A percentile compares a stretch with the other conserved stretches of the same genome.
These are phyloP conservation scores for Colletotrichum simmondsii DNA, from an alignment of 2,329 filamentous ascomycete genomes.

Conservation along the genomic window DNA sequence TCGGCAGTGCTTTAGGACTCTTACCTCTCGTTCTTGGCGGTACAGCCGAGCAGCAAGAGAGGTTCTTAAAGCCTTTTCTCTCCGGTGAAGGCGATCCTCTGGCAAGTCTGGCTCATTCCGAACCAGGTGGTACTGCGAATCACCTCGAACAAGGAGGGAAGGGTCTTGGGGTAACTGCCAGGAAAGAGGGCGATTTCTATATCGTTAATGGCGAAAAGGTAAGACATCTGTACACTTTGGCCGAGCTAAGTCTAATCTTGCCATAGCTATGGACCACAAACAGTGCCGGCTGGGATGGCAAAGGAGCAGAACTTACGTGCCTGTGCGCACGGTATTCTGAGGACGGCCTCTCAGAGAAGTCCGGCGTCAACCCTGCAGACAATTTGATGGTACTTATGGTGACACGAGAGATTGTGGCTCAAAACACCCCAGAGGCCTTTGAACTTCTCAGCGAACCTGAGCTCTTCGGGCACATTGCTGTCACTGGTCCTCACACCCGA, in stretches of 20 bases:
- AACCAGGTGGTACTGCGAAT: constrained; percentile 63
- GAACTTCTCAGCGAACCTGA: constrained; percentile 56
- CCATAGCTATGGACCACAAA: constrained; percentile 60
- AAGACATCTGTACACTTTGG: background rate
- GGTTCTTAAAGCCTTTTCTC: constrained; percentile 60
- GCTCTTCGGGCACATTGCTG: constrained; percentile 58
- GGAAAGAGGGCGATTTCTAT: constrained; percentile 59
- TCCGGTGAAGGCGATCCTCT: constrained; percentile 55
- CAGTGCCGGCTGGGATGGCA: constrained; percentile 62
- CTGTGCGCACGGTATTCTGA: constrained; percentile 57
- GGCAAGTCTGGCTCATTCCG: constrained; percentile 62
- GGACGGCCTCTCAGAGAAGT: constrained; percentile 34
- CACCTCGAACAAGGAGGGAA: constrained; percentile 59
- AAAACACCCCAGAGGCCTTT: constrained; percentile 55
- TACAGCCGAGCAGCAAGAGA: too few relatives aligned
- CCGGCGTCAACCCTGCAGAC: constrained; percentile 38
- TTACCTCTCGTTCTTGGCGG: too few relatives aligned
- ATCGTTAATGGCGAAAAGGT: constrained; percentile 66
- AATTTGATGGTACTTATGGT: constrained; percentile 61
- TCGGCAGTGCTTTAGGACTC: too few relatives aligned
- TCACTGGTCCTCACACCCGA: constrained; percentile 59
- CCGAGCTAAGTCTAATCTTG: too few relatives aligned
- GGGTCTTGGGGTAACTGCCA: constrained; percentile 61
- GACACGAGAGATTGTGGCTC: constrained; percentile 57
- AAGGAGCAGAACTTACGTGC: constrained; percentile 62